Conservation (phyloP, 2,329 filamentous ascomycete genomes). For the Phialophora macrospora region DNA sequence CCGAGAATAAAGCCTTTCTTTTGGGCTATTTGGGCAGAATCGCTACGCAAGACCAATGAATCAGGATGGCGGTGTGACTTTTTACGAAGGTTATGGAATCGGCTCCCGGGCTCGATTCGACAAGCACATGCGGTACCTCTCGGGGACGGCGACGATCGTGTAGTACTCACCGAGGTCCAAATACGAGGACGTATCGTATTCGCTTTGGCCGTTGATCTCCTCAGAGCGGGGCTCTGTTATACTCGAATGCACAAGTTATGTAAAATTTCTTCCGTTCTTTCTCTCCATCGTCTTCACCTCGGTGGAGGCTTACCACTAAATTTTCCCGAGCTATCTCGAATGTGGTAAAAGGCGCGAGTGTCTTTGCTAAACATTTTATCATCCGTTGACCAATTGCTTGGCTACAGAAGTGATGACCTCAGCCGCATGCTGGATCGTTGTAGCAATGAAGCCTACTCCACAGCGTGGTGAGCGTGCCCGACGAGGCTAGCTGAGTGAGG, state of each 20-base stretch:
- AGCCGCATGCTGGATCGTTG: constrained; percentile 16
- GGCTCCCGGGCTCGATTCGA: not conserved
- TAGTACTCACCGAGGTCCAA: not conserved
- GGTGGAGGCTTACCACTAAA: not conserved
- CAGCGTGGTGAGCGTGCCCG: constrained; percentile 3
- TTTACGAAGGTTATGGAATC: constrained; percentile 1
- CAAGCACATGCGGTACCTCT: not conserved
- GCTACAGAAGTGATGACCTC: constrained; percentile 13
- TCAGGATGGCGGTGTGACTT: not conserved
- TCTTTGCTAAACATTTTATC: constrained; percentile 4
- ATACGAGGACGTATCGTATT: constrained; percentile 15
- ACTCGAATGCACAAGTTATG: constrained; percentile 14
- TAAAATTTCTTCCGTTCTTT: not conserved
- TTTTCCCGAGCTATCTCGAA: constrained; percentile 6
- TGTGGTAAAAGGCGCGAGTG: constrained; percentile 17
- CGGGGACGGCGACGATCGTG: not conserved
- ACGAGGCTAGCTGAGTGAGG: constrained; percentile 15
- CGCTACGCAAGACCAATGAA: constrained; percentile 34
- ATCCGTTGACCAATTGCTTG: constrained; percentile 7
- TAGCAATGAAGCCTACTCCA: constrained; percentile 5
- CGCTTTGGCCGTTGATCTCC: not conserved
- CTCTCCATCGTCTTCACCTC: not conserved
- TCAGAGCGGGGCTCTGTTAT: constrained; percentile 11
- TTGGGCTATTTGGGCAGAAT: constrained; percentile 70
- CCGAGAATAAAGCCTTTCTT: constrained; percentile 76